Evolutionary conservation across 2,329 filamentous ascomycete species (phyloP), one percentile per base, ranked within the genome.

Genomic region (Ophiostoma ulmi): DNA sequence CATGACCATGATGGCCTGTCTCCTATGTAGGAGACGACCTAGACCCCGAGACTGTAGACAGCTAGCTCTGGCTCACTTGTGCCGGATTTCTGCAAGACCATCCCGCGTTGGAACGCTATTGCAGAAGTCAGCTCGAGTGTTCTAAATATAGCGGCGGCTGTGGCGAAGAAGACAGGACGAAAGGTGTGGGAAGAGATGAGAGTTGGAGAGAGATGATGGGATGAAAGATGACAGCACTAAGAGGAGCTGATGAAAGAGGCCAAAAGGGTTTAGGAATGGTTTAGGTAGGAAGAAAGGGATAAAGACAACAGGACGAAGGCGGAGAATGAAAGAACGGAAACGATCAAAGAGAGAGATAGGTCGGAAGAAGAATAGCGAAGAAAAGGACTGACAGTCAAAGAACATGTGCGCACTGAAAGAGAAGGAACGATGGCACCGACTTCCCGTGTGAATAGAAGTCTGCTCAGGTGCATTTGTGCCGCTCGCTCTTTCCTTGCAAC

Each of bases 71-170:
- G 26, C 61, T 64, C 61, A 38, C 61, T 38, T 38, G 26, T n/a
- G 31, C 35, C 31, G 64, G 64, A 41, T n/a, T 66, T 35, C 61
- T 64, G 61, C 61, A 64, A 38, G 52, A 26, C 52, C 52, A 58
- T 35, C 22, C 38, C 36, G 64, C 64, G 64, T 39, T 66, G 64
- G n/a, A 66, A 66, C 64, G 64, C 61, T 39, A 41, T 66, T 41
- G 31, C 64, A 44, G 38, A 66, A 10, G 10, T 14, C 36, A 41
- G 38, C n/a, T 41, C 11, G 10, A 14, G n/a, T 66, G 61, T 38
- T 66, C 64, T 66, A 66, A 41, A 66, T 39, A 66, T 66, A 66
- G 64, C 36, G 36, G 38, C 64, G 20, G 64, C 64, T 22, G 64
- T 44, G 64, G 38, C 8, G 36, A 41, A 11, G n/a, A 41, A 44